Evolutionary conservation across 2,329 filamentous ascomycete genomes (phyloP).

Genomic region (Diaporthe batatas): DNA sequence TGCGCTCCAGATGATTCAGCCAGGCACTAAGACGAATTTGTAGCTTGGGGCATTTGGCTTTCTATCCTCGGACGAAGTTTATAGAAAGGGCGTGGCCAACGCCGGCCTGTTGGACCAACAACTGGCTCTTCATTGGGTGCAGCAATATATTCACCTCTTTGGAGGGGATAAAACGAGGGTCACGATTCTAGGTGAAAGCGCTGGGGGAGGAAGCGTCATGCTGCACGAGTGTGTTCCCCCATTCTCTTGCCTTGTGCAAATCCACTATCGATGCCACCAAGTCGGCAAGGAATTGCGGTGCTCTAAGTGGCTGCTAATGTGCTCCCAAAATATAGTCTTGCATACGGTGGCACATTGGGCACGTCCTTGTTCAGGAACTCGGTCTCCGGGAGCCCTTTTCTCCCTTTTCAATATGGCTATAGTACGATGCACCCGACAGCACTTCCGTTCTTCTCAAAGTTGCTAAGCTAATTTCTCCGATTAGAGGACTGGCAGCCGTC

Average conservation of each 20-base stretch:
- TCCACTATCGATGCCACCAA: neutral
- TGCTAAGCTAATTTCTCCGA: neutral
- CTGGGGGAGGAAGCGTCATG: constrained; percentile 65
- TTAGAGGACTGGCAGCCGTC: constrained; percentile 35
- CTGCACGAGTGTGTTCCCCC: constrained; percentile 46
- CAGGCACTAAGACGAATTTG: neutral
- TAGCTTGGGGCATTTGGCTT: constrained; percentile 44
- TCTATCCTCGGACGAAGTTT: constrained; percentile 42
- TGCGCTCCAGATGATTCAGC: neutral
- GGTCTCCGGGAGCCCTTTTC: constrained; percentile 11
- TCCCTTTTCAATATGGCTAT: constrained; percentile 31
- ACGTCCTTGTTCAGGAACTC: constrained; percentile 29
- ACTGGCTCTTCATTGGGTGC: constrained; percentile 66
- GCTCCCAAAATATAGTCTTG: neutral
- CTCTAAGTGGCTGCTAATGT: neutral
- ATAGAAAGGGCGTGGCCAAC: constrained; percentile 55
- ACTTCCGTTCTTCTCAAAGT: neutral
- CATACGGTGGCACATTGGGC: constrained; percentile 26
- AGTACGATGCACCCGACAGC: neutral
- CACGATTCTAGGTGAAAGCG: constrained; percentile 67
- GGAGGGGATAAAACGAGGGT: constrained; percentile 66
- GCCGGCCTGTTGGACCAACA: constrained; percentile 67
- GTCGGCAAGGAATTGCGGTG: neutral
- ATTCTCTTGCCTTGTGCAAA: neutral
- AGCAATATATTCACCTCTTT: constrained; percentile 64